Percentiles rank a stretch among this genome's conserved stretches.
Conservation (phyloP, 805 yeast species). For the Myxozyma geophila region DNA sequence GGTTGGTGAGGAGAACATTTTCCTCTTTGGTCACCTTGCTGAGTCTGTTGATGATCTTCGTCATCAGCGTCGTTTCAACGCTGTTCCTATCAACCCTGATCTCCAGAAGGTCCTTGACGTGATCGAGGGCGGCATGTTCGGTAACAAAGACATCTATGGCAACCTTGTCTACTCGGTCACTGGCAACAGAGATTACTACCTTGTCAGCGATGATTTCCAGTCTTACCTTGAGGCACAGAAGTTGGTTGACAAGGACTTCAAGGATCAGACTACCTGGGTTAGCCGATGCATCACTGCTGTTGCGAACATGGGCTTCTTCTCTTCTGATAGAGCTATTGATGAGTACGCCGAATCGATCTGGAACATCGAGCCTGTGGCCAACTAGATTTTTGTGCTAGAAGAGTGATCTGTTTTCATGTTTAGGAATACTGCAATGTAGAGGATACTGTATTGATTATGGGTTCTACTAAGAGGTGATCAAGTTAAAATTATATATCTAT, state of each 20-base stretch:
- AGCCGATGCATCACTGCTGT: constrained; percentile 77
- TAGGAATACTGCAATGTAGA: background rate
- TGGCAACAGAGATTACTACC: constrained; percentile 71
- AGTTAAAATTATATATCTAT: too few species aligned
- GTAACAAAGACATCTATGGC: constrained; percentile 63
- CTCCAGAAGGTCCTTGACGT: constrained; percentile 66
- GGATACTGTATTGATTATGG: constrained; percentile 12
- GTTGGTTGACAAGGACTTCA: constrained; percentile 72
- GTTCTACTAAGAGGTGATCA: background rate
- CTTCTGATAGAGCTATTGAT: constrained; percentile 86
- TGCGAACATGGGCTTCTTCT: constrained; percentile 92
- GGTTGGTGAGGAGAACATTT: constrained; percentile 90
- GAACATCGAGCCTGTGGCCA: constrained; percentile 75
- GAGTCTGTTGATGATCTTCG: constrained; percentile 88
- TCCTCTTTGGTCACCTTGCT: constrained; percentile 86
- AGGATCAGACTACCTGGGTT: constrained; percentile 72
- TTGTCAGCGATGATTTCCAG: constrained; percentile 88
- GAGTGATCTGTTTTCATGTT: background rate
- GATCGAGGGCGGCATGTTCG: constrained; percentile 73
- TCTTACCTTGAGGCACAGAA: constrained; percentile 81
- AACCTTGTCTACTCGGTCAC: constrained; percentile 71
- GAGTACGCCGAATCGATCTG: constrained; percentile 92
- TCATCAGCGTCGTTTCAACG: constrained; percentile 68
- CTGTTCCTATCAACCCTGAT: constrained; percentile 61
- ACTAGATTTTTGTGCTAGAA: background rate